phyloP scores from a whole-genome alignment of 176 grass and related monocot species.

The Ensete ventricosum region DNA sequence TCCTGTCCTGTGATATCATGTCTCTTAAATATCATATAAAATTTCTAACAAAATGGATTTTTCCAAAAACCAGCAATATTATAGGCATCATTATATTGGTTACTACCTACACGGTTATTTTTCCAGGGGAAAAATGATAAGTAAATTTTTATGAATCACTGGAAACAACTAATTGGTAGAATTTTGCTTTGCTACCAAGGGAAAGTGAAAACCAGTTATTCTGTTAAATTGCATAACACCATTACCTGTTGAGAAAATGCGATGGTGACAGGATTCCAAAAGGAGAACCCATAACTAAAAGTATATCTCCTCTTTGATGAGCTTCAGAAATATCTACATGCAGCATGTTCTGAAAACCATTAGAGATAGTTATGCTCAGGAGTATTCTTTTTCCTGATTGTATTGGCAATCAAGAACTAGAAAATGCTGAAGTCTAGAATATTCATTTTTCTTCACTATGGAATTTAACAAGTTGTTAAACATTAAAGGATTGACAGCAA shows the following conservation, averaged over 20 bases:
- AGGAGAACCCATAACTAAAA: slow-evolving; percentile 75
- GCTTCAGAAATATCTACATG: slow-evolving; percentile 41
- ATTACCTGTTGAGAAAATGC: slow-evolving; percentile 93
- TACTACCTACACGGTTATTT: not conserved
- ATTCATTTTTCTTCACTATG: slow-evolving; percentile 3
- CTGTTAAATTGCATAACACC: not conserved
- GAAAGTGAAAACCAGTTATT: not conserved
- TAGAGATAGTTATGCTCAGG: not conserved
- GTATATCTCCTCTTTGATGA: slow-evolving; percentile 55
- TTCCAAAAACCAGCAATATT: not conserved
- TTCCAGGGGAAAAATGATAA: not conserved
- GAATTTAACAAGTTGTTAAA: not conserved
- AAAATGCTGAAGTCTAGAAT: slow-evolving; percentile 17
- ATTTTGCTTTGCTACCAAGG: not conserved
- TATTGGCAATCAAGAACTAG: not conserved
- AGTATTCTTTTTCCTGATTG: too few relatives aligned
- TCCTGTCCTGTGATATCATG: not conserved
- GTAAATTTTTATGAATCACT: not conserved
- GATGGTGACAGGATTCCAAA: slow-evolving; percentile 73
- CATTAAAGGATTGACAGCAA: not conserved
- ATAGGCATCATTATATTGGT: not conserved
- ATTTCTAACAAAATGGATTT: not conserved
- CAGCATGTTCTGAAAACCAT: slow-evolving; percentile 38
- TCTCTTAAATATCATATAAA: not conserved
- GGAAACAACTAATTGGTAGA: not conserved